Percentiles rank a stretch among this genome's conserved stretches.
Evolutionary conservation across 2,329 filamentous ascomycete genomes (phyloP).

Genomic region (Fusarium sp.): DNA sequence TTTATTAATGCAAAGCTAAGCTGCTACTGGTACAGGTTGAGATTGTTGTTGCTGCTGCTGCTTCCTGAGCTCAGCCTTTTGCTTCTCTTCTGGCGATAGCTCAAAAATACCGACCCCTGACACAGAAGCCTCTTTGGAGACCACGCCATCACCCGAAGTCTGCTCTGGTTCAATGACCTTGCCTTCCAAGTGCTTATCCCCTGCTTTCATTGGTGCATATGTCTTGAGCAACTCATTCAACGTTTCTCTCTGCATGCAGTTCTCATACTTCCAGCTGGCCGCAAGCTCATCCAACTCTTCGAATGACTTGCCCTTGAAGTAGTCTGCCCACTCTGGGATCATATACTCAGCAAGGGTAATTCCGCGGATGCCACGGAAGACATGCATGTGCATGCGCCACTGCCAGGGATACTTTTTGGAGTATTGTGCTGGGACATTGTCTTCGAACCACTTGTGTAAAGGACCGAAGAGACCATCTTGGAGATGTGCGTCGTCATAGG

Average conservation of each 20-base stretch:
- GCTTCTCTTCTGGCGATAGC: conserved; percentile 41
- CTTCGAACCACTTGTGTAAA: conserved; percentile 55
- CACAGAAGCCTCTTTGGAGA: conserved; percentile 28
- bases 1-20: rapidly evolving
- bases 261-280: conserved; percentile 62
- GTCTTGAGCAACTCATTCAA: conserved; percentile 61
- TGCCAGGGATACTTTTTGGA: conserved; percentile 59
- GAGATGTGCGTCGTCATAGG: conserved; percentile 48
- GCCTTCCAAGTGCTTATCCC: conserved; percentile 39
- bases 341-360: conserved; percentile 59
- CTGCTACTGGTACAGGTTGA: background rate
- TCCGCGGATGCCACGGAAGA: conserved; percentile 57
- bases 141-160: background rate
- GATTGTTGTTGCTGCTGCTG: background rate
- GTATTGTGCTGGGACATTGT: conserved; percentile 56
- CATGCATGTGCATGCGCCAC: conserved; percentile 61
- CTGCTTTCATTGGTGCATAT: conserved; percentile 52
- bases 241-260: conserved; percentile 62
- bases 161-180: conserved; percentile 41
- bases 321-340: conserved; percentile 63
- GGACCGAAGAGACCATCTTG: conserved; percentile 52
- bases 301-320: conserved; percentile 62
- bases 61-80: background rate
- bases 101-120: conserved; percentile 47
- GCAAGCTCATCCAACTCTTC: conserved; percentile 66